Evolutionary conservation across 805 yeast species (phyloP).

Genomic region (Wilhelminamyces savonicus): DNA sequence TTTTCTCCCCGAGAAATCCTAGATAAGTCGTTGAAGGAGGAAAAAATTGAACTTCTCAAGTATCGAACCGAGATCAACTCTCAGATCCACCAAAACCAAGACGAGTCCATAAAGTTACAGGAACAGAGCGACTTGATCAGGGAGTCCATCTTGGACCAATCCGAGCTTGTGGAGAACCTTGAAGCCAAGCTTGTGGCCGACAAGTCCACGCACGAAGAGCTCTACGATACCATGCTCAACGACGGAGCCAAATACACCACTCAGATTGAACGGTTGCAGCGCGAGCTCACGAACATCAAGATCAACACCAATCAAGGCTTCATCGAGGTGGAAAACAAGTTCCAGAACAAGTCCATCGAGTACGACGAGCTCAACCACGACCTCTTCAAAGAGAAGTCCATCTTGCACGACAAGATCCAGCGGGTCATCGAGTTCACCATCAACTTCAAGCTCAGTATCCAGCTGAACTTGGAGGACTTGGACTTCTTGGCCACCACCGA

Average conservation of each 20-base stretch:
- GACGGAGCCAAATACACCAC: slow-evolving; percentile 49
- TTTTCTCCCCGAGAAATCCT: slow-evolving; percentile 31
- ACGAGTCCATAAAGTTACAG: slow-evolving; percentile 51
- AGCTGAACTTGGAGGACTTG: slow-evolving; percentile 55
- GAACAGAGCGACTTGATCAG: slow-evolving; percentile 51
- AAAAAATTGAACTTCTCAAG: slow-evolving; percentile 32
- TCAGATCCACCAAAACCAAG: slow-evolving; percentile 46
- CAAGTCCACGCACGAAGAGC: slow-evolving; percentile 49
- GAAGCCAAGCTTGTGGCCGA: slow-evolving; percentile 50
- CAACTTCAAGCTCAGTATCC: slow-evolving; percentile 62
- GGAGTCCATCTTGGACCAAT: slow-evolving; percentile 51
- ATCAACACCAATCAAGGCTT: slow-evolving; percentile 44
- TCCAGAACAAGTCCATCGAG: slow-evolving; percentile 47
- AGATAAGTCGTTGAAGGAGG: slow-evolving; percentile 39
- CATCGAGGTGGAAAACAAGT: slow-evolving; percentile 39
- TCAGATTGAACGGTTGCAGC: slow-evolving; percentile 61
- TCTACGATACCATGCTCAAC: slow-evolving; percentile 47
- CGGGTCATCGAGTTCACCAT: slow-evolving; percentile 55
- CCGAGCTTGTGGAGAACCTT: slow-evolving; percentile 49
- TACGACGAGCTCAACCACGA: slow-evolving; percentile 44
- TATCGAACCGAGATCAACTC: slow-evolving; percentile 30
- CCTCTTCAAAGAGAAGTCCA: slow-evolving; percentile 40
- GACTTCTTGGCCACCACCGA: slow-evolving; percentile 43
- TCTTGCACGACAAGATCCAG: slow-evolving; percentile 48
- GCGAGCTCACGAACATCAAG: slow-evolving; percentile 46